These are phyloP conservation scores for Cryomyces antarcticus DNA, from an alignment of 495 filamentous ascomycete genomes.

Conservation along the genomic window DNA sequence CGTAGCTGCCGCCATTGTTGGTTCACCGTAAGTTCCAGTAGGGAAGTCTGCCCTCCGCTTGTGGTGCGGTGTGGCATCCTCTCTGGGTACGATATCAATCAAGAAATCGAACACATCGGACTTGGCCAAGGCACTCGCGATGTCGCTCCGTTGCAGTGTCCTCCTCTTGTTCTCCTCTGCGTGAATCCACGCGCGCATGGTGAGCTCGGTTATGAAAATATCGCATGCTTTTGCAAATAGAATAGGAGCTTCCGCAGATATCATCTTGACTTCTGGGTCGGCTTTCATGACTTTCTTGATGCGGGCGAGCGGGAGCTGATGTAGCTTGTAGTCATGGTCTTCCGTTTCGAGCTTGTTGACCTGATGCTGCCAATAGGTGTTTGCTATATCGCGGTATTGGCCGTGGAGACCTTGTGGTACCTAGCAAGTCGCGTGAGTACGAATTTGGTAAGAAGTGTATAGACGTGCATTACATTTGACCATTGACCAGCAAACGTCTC, in stretches of 20 bases:
- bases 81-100: constrained; percentile 93
- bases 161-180: constrained; percentile 97
- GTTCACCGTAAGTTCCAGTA: constrained; percentile 33
- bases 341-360: constrained; percentile 88
- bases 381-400: constrained; percentile 86
- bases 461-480: constrained; percentile 51
- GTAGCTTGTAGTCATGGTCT: constrained; percentile 93
- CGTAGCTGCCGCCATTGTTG: constrained; percentile 38
- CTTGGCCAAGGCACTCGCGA: constrained; percentile 84
- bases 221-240: constrained; percentile 97
- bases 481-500: constrained; percentile 85
- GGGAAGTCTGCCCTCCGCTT: constrained; percentile 4
- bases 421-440: constrained; percentile 23
- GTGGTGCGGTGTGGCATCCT: constrained; percentile 75
- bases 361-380: constrained; percentile 95
- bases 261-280: constrained; percentile 98
- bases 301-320: constrained; percentile 82
- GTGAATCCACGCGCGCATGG: constrained; percentile 99
- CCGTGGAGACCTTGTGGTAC: constrained; percentile 90
- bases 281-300: constrained; percentile 99
- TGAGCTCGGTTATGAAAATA: constrained; percentile 97
- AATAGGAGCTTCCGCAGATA: constrained; percentile 93
- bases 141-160: constrained; percentile 87
- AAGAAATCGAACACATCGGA: constrained; percentile 99
- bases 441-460: background rate